Conservation (phyloP, 306 rosid genomes). For the Pyrus pyrifolia region DNA sequence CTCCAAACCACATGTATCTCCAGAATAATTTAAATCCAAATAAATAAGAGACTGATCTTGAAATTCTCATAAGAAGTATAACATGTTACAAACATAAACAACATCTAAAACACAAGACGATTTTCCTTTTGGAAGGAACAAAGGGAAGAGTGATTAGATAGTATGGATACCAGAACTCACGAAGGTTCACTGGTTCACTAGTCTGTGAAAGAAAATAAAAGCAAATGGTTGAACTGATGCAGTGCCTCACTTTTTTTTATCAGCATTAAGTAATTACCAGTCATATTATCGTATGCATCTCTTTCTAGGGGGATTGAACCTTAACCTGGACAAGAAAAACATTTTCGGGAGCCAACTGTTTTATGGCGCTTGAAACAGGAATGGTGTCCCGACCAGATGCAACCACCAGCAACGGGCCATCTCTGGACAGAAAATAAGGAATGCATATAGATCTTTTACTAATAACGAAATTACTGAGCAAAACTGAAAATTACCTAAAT, state of each 20-base stretch:
- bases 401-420: constrained; percentile 77
- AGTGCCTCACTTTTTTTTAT: background rate
- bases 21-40: background rate
- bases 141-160: background rate
- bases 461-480: background rate
- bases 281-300: background rate
- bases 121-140: background rate
- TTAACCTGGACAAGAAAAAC: constrained; percentile 91
- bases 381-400: constrained; percentile 90
- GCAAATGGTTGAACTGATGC: background rate
- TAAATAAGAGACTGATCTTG: background rate
- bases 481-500: background rate
- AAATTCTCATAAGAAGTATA: background rate
- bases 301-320: constrained; percentile 5
- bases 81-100: background rate
- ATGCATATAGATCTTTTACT: background rate
- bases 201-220: too few species aligned
- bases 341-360: constrained; percentile 79
- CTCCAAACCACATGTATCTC: background rate
- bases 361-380: constrained; percentile 70
- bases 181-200: background rate
- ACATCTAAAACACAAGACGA: background rate
- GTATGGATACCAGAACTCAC: background rate
- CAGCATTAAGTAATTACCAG: background rate
- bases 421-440: constrained; percentile 32